phyloP scores from a whole-genome alignment of 1,284 basidiomycete genomes.

The Waitea zeae region DNA sequence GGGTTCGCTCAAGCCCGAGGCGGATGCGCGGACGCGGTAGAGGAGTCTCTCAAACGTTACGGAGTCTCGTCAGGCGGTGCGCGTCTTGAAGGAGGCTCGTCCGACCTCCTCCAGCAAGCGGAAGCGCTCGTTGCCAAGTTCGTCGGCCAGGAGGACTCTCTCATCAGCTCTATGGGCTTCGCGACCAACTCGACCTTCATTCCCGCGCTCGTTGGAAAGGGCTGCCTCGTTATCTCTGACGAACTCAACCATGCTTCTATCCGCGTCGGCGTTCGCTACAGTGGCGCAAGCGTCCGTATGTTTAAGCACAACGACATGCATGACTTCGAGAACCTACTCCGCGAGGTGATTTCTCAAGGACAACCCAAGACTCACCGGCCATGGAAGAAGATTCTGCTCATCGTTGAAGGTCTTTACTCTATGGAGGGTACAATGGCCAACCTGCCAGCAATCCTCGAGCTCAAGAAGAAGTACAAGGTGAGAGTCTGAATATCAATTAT shows the following conservation, averaged over 20 bases:
- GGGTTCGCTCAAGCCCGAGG: constrained; percentile 93
- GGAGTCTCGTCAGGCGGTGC: constrained; percentile 69
- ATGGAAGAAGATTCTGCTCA: constrained; percentile 95
- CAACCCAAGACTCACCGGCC: constrained; percentile 95
- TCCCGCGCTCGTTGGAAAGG: constrained; percentile 82
- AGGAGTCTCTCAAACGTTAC: constrained; percentile 62
- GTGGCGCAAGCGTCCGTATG: constrained; percentile 79
- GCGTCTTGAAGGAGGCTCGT: constrained; percentile 70
- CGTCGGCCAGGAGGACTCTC: constrained; percentile 75
- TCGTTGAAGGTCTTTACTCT: constrained; percentile 93
- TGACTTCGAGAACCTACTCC: constrained; percentile 65
- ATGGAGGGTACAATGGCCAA: constrained; percentile 96
- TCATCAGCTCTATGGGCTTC: constrained; percentile 94
- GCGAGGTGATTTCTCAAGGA: constrained; percentile 91
- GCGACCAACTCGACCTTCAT: constrained; percentile 96
- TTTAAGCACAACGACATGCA: constrained; percentile 98
- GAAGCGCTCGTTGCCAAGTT: constrained; percentile 88
- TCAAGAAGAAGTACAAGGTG: constrained; percentile 95
- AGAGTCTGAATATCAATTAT: constrained; percentile 7
- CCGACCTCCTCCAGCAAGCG: constrained; percentile 68
- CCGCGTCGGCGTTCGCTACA: constrained; percentile 81
- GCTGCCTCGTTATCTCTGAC: constrained; percentile 92
- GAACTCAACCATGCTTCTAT: constrained; percentile 96
- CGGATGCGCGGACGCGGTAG: constrained; percentile 86
- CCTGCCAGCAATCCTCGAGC: constrained; percentile 67